These are phyloP conservation scores for Septoria petroselini DNA, from an alignment of 2,329 filamentous ascomycete genomes.

Conservation along the genomic window DNA sequence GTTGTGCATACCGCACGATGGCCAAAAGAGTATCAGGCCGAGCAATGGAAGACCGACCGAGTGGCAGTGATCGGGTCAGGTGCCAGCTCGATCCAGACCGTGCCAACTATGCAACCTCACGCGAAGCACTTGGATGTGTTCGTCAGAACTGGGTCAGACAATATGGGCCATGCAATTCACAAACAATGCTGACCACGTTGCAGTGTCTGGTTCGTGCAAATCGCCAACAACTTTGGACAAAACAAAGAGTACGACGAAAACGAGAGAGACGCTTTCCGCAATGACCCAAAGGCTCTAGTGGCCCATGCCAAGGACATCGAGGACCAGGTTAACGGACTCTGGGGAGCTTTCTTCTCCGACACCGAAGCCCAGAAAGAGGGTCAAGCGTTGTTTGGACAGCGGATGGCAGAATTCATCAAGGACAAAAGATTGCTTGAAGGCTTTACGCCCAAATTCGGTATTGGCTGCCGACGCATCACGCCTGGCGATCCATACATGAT, in stretches of 20 bases:
- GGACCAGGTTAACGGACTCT: slow-evolving; percentile 48
- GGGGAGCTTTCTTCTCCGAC: slow-evolving; percentile 47
- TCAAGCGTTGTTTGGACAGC: slow-evolving; percentile 40
- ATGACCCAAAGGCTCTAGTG: slow-evolving; percentile 43
- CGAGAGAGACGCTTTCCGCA: slow-evolving; percentile 44
- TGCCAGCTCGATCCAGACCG: slow-evolving; percentile 47
- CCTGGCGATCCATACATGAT: slow-evolving; percentile 53
- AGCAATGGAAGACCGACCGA: slow-evolving; percentile 43
- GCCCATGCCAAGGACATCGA: slow-evolving; percentile 39
- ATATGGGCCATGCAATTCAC: no score
- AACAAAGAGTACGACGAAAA: slow-evolving; percentile 47
- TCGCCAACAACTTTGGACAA: slow-evolving; percentile 47
- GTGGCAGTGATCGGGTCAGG: slow-evolving; percentile 49
- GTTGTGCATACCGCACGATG: slow-evolving; percentile 47
- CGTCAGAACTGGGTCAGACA: slow-evolving; percentile 47
- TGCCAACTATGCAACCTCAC: slow-evolving; percentile 48
- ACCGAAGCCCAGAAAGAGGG: slow-evolving; percentile 42
- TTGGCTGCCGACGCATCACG: slow-evolving; percentile 49
- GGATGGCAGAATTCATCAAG: slow-evolving; percentile 53
- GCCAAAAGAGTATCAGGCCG: slow-evolving; percentile 46
- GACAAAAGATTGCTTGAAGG: slow-evolving; percentile 50
- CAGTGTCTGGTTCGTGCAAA: slow-evolving; percentile 40
- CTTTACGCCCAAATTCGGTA: slow-evolving; percentile 47
- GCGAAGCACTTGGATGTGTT: slow-evolving; percentile 49
- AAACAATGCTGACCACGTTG: neutral